Percentiles rank a stretch among this genome's conserved stretches.
Evolutionary conservation across 305 asterid genomes (phyloP).

Genomic region (Solanum hybrid): DNA sequence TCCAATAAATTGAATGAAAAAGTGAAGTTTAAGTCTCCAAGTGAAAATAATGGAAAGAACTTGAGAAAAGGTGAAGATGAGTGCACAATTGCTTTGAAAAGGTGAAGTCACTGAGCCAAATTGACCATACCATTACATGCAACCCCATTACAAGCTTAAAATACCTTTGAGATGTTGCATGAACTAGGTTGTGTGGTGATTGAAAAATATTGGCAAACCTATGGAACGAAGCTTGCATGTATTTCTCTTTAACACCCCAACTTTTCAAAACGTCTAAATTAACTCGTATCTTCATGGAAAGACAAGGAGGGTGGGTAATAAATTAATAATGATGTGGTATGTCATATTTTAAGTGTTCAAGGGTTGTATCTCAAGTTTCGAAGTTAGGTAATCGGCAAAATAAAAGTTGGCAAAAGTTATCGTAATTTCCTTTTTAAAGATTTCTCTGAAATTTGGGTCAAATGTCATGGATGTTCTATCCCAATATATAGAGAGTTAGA

Average conservation of each 20-base stretch:
- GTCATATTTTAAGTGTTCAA: too few relatives aligned
- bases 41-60: not conserved
- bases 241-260: not conserved
- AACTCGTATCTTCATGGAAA: too few relatives aligned
- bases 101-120: not conserved
- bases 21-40: not conserved
- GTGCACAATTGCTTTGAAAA: not conserved
- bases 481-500: too few relatives aligned
- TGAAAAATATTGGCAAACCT: not conserved
- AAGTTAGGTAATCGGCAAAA: too few relatives aligned
- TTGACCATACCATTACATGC: not conserved
- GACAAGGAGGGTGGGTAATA: too few relatives aligned
- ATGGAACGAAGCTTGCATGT: not conserved
- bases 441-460: too few relatives aligned
- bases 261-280: too few relatives aligned
- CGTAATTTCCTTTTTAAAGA: too few relatives aligned
- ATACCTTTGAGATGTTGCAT: not conserved
- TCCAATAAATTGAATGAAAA: not conserved
- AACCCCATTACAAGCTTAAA: not conserved
- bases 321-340: too few relatives aligned
- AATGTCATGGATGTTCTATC: too few relatives aligned
- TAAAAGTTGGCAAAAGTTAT: too few relatives aligned
- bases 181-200: not conserved
- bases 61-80: not conserved
- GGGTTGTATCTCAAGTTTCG: too few relatives aligned